Percentiles rank a stretch among this genome's conserved stretches.
Evolutionary conservation across 192 early-diverging fungal species (phyloP).

Genomic region (Haplosporangium gracile): DNA sequence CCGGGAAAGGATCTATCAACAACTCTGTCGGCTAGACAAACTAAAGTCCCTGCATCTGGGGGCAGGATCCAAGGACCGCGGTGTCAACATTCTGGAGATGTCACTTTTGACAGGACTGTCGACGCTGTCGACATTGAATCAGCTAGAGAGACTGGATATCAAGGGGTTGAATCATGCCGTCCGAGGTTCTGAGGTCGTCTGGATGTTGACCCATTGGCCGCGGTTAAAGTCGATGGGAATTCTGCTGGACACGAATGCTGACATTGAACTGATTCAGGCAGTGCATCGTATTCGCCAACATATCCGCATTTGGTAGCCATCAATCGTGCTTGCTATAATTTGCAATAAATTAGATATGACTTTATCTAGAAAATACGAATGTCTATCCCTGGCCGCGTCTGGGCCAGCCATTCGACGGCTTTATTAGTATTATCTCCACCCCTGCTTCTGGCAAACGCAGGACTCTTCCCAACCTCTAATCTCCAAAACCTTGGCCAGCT

Average conservation of each 20-base stretch:
- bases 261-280: constrained; percentile 20
- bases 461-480: constrained; percentile 19
- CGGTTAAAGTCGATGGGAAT: constrained; percentile 19
- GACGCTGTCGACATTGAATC: constrained; percentile 3
- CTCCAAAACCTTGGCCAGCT: constrained; percentile 27
- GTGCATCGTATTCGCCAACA: neutral
- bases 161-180: constrained; percentile 38
- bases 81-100: constrained; percentile 40
- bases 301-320: constrained; percentile 22
- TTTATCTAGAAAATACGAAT: constrained; percentile 17
- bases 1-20: constrained; percentile 22
- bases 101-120: constrained; percentile 41
- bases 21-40: constrained; percentile 14
- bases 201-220: constrained; percentile 40
- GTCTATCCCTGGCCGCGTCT: constrained; percentile 30
- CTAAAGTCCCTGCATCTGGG: constrained; percentile 19
- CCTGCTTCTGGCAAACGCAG: neutral
- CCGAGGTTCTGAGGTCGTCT: constrained; percentile 19
- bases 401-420: constrained; percentile 50
- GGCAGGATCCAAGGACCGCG: constrained; percentile 34
- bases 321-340: neutral
- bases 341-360: neutral
- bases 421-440: constrained; percentile 22
- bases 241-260: constrained; percentile 20
- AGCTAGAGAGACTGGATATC: constrained; percentile 23